phyloP scores from a whole-genome alignment of 352 stramenopile genomes.

The Phytophthora boehmeriae region DNA sequence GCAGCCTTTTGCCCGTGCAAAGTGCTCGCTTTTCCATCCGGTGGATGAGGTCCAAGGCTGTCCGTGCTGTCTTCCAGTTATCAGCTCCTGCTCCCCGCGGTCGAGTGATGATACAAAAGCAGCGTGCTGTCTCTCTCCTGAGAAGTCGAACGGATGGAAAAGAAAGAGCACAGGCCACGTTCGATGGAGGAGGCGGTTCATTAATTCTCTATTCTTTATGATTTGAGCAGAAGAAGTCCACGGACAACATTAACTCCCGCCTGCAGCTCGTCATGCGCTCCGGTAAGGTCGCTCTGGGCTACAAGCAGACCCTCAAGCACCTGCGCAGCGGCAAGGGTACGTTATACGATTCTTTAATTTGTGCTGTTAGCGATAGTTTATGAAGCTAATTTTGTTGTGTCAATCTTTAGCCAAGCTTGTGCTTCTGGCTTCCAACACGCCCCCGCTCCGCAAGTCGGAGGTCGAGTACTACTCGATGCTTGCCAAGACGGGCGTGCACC shows the following conservation, averaged over 20 bases:
- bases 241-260: conserved; percentile 99
- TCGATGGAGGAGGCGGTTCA: conserved; percentile 37
- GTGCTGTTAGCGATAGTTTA: not conserved
- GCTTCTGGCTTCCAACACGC: conserved; percentile 98
- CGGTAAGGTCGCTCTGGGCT: conserved; percentile 98
- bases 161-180: conserved; percentile 14
- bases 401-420: conserved; percentile 94
- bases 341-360: conserved; percentile 12
- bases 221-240: conserved; percentile 94
- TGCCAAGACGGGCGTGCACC: conserved; percentile 98
- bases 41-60: conserved; percentile 52
- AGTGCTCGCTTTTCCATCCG: conserved; percentile 41
- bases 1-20: conserved; percentile 13
- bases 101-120: not conserved
- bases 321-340: conserved; percentile 93
- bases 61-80: not conserved
- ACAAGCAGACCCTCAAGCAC: conserved; percentile 98
- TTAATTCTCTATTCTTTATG: conserved; percentile 22
- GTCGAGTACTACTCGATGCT: conserved; percentile 99
- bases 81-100: conserved; percentile 1
- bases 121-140: conserved; percentile 22
- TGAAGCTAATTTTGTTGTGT: not conserved
- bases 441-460: conserved; percentile 98
- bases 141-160: conserved; percentile 42
- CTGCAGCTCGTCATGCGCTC: conserved; percentile 99